phyloP scores from a whole-genome alignment of 2,329 filamentous ascomycete genomes.

The Clarireedia monteithiana region DNA sequence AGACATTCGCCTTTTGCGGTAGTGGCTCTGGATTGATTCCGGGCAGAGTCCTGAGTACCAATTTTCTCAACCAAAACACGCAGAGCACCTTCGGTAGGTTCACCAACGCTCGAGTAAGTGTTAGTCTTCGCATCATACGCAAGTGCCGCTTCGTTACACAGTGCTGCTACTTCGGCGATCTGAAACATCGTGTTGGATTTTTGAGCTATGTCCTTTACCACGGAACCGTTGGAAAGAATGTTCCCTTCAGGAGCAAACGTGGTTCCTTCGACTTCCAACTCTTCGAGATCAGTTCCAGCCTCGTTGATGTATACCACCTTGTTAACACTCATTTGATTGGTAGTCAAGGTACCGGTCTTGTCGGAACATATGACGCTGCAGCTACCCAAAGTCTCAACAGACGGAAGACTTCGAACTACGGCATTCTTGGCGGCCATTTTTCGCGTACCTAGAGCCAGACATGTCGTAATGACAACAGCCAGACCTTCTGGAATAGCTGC shows the following conservation, averaged over 20 bases:
- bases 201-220: constrained; percentile 58
- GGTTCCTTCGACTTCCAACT: constrained; percentile 84
- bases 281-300: constrained; percentile 66
- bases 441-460: constrained; percentile 86
- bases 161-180: constrained; percentile 61
- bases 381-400: constrained; percentile 94
- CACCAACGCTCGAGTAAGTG: constrained; percentile 75
- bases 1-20: constrained; percentile 52
- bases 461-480: constrained; percentile 98
- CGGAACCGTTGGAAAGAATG: constrained; percentile 61
- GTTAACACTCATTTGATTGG: constrained; percentile 98
- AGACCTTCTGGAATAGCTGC: constrained; percentile 96
- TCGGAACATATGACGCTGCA: constrained; percentile 99
- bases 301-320: constrained; percentile 80
- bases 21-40: constrained; percentile 43
- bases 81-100: constrained; percentile 91
- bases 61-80: constrained; percentile 91
- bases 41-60: constrained; percentile 52
- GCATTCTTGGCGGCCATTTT: constrained; percentile 99
- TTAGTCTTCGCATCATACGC: constrained; percentile 71
- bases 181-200: constrained; percentile 72
- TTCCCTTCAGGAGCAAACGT: constrained; percentile 81
- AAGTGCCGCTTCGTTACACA: constrained; percentile 86
- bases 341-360: constrained; percentile 96
- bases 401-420: constrained; percentile 90